Evolutionary conservation across 176 grass and related monocot species (phyloP), one percentile per base, ranked within the genome.

Genomic region (Rhynchospora pubera): DNA sequence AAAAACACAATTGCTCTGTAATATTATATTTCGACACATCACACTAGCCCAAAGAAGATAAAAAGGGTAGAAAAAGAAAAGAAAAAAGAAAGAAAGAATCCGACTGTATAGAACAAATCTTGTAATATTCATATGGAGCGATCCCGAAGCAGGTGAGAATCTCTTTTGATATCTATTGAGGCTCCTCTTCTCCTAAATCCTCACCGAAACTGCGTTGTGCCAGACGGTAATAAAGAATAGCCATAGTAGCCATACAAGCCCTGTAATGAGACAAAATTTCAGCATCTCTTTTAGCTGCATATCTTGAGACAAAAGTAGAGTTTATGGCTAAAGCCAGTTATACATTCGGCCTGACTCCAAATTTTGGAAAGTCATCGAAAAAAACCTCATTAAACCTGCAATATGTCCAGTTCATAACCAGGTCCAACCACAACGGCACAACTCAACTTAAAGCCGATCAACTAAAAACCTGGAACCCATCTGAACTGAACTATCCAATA

Each of bases 201-300:
- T 91, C 89, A 79, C 85, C 90, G 82, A 98, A 78, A 91, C 87
- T 90, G 76, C 90, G 88, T 62, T 93, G 92, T 48, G 92, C 85
- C 92, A 98, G 89, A 62, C 84, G 87, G 82, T 98, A 98, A 79
- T 98, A 98, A 48, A 98, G 86, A 77, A 98, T 93, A 39, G 86
- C 92, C 96, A 98, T 98, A 4, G 96, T 98, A 83, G 85, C 87
- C 88, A 98, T 83, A 88, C 96, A 98, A 87, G 92, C 96, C 89
- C 96, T 98, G 89, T 39, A 88, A 61, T 81, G 44, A 83, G 26
- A 60, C 13, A 77, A 86, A 62, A 88, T 57, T 34, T 42, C 60
- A 75, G 7, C 58, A 83, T 39, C 14, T 75, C 78, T 51, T 83
- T 14, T 77, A 77, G 72, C 23, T 32, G 6, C 23, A 77, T 18